A percentile compares a stretch with the other conserved stretches of the same genome.
Conservation (phyloP, 306 rosid genomes). For the Vigna angularis region DNA sequence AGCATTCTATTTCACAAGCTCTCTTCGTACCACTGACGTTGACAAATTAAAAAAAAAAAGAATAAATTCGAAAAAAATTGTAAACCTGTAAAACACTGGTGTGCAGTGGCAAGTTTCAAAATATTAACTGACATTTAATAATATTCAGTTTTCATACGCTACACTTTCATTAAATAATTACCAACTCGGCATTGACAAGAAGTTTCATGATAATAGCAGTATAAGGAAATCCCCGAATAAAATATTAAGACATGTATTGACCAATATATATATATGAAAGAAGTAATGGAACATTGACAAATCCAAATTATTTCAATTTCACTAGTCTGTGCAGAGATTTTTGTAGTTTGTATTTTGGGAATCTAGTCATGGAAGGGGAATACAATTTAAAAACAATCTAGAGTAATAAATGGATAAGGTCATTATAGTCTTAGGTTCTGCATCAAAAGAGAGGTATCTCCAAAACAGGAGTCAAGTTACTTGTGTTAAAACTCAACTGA, state of each 20-base stretch:
- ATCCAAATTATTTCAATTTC: too few relatives aligned
- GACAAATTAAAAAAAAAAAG: not conserved
- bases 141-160: not conserved
- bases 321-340: too few relatives aligned
- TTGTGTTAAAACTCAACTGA: not conserved
- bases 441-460: not conserved
- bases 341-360: too few relatives aligned
- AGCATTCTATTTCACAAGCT: constrained; percentile 63
- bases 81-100: not conserved
- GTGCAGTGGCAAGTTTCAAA: constrained; percentile 8
- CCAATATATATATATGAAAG: too few relatives aligned
- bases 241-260: too few relatives aligned
- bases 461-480: constrained; percentile 17
- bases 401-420: too few relatives aligned
- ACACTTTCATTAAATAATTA: not conserved
- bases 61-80: not conserved
- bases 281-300: too few relatives aligned
- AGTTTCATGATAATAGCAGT: too few relatives aligned
- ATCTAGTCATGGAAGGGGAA: too few relatives aligned
- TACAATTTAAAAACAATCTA: too few relatives aligned
- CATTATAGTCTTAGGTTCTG: not conserved
- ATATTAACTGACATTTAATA: not conserved
- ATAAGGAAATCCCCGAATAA: too few relatives aligned
- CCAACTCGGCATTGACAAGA: too few relatives aligned
- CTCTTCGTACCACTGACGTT: not conserved